phyloP scores from a whole-genome alignment of 73 alveolate genomes.

The Stentor roeselii region DNA sequence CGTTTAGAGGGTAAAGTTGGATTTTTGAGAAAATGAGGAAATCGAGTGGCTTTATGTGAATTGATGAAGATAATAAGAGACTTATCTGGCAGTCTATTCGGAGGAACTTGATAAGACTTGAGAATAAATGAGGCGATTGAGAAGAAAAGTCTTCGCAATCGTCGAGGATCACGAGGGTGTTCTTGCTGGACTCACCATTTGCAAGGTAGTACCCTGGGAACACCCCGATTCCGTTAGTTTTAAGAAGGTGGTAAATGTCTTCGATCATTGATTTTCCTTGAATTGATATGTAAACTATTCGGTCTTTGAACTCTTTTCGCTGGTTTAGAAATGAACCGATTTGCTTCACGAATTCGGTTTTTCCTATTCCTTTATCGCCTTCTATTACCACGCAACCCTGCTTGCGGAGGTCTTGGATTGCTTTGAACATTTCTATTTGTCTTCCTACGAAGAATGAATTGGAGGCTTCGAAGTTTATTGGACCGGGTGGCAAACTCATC shows the following conservation, averaged over 20 bases:
- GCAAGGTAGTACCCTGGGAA: no score
- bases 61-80: no score
- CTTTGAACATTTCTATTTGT: neutral
- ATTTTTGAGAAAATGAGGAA: no score
- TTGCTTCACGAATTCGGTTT: slow-evolving; percentile 18
- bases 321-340: neutral
- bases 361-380: neutral
- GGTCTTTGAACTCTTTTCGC: neutral
- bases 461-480: neutral
- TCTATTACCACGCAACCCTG: neutral
- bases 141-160: no score
- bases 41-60: no score
- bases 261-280: neutral
- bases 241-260: neutral
- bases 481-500: neutral
- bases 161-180: no score
- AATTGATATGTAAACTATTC: neutral
- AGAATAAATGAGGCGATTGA: no score
- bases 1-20: no score
- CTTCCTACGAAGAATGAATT: slow-evolving; percentile 10
- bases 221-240: no score
- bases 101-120: no score
- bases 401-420: neutral
- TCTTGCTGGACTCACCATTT: no score
- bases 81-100: no score